These are phyloP conservation scores for Mycena pura DNA, from an alignment of 768 basidiomycete genomes.

Conservation along the genomic window DNA sequence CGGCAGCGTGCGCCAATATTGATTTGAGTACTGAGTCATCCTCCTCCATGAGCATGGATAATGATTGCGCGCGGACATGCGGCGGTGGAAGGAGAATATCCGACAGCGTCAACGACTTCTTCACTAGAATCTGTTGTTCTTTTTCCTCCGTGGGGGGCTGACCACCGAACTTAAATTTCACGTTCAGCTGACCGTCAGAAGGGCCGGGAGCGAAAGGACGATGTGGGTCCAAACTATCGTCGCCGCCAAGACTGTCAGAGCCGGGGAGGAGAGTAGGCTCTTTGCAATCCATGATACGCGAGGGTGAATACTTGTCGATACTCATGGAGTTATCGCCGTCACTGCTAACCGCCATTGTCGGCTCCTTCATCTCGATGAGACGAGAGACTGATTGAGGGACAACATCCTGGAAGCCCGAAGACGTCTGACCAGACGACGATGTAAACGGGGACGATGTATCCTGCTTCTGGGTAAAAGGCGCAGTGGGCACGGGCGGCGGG, in stretches of 20 bases:
- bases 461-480: constrained; percentile 42
- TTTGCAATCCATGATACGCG: constrained; percentile 41
- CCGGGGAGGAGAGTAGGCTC: constrained; percentile 48
- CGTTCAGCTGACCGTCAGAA: constrained; percentile 73
- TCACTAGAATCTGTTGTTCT: too few species aligned
- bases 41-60: constrained; percentile 50
- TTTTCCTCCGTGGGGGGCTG: constrained; percentile 34
- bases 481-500: constrained; percentile 56
- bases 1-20: constrained; percentile 55
- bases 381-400: constrained; percentile 21
- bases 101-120: constrained; percentile 62
- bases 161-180: constrained; percentile 79
- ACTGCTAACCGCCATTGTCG: constrained; percentile 33
- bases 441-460: constrained; percentile 16
- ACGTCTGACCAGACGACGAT: constrained; percentile 18
- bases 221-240: constrained; percentile 35
- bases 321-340: constrained; percentile 17
- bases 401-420: constrained; percentile 20
- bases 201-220: constrained; percentile 46
- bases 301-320: constrained; percentile 35
- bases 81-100: constrained; percentile 77
- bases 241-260: constrained; percentile 46
- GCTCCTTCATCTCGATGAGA: constrained; percentile 40
- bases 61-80: constrained; percentile 56
- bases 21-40: constrained; percentile 63